These are phyloP conservation scores for Ustilago shanxiensis DNA, from an alignment of 1,284 basidiomycete species.

Conservation along the genomic window DNA sequence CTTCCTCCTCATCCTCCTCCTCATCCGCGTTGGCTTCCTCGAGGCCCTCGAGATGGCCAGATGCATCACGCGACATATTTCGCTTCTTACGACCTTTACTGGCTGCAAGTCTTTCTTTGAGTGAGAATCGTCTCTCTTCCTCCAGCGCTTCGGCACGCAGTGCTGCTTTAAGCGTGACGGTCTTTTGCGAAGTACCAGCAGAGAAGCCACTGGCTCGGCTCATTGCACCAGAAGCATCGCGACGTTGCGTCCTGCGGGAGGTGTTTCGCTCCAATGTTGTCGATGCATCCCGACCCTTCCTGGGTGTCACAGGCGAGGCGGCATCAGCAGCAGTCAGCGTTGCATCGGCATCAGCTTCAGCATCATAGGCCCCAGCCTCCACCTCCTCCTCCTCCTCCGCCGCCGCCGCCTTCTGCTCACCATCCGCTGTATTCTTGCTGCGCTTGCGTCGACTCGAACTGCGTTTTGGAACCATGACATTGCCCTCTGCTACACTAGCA, in stretches of 20 bases:
- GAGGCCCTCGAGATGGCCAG: conserved; percentile 22
- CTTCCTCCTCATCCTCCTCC: conserved; percentile 27
- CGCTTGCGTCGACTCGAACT: conserved; percentile 37
- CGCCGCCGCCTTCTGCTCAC: neutral
- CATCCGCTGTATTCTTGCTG: conserved; percentile 4
- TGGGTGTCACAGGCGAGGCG: conserved; percentile 5
- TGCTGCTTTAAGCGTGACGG: conserved; percentile 56
- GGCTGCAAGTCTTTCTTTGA: conserved; percentile 44
- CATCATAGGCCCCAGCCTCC: too few species aligned
- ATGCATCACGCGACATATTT: conserved; percentile 28
- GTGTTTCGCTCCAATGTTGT: conserved; percentile 21
- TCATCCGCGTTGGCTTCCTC: conserved; percentile 23
- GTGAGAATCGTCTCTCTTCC: conserved; percentile 52
- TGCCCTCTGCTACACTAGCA: conserved; percentile 33
- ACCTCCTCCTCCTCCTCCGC: too few species aligned
- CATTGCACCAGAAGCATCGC: conserved; percentile 39
- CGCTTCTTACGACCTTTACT: conserved; percentile 31
- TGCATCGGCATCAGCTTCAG: neutral
- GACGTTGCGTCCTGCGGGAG: conserved; percentile 31
- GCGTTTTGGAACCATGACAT: conserved; percentile 33
- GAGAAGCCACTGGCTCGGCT: conserved; percentile 49
- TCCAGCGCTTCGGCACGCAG: conserved; percentile 62
- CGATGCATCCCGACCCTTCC: conserved; percentile 19
- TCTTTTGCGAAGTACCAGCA: conserved; percentile 37
- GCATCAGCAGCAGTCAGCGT: conserved; percentile 1